Evolutionary conservation across 306 rosid genomes (phyloP), one percentile per base, ranked within the genome.

Genomic region (Glycine tomentella): DNA sequence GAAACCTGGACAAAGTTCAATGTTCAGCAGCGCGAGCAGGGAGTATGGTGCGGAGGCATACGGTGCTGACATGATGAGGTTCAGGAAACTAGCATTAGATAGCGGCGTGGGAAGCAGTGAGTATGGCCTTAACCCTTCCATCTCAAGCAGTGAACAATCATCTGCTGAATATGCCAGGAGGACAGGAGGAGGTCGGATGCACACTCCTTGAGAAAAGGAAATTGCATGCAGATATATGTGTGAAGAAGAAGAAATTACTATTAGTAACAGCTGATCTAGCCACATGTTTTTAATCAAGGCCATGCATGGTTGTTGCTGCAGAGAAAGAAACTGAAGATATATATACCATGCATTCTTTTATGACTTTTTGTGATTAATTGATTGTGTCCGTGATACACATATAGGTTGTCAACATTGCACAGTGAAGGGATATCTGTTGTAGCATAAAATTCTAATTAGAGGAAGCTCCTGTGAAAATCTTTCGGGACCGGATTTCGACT

Each of bases 101-200:
- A 82, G 92, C 51, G 77, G 88, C 9, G 81, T 20, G 5, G 84
- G 50, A 2, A 90, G 90, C 87, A 95, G 95, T 6, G 97, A 92
- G 34, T 91, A 88, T 55, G 96, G 96, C 5, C 89, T 88, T 33
- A 82, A 93, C 63, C 91, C 86, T 48, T 91, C 97, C 3, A 4
- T 57, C 46, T 68, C 93, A 3, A 90, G 90, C 81, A 90, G 90
- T 33, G 92, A 79, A 0, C 82, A 53, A 34, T 83, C 93, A 2
- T 69, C 92, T 13, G 0, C 44, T 16, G 86, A 81, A 3, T 62
- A 62, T 79, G 61, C n/a, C 66, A 40, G 1, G 78, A 87, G 65
- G 38, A 50, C 34, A 46, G 57, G 42, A 77, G 31, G 31, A 25
- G 69, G 55, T 20, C 25, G 3, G 12, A 15, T 66, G 70, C 48